These are phyloP conservation scores for Zychaea mexicana DNA, from an alignment of 371 early-diverging fungal genomes.

Conservation along the genomic window DNA sequence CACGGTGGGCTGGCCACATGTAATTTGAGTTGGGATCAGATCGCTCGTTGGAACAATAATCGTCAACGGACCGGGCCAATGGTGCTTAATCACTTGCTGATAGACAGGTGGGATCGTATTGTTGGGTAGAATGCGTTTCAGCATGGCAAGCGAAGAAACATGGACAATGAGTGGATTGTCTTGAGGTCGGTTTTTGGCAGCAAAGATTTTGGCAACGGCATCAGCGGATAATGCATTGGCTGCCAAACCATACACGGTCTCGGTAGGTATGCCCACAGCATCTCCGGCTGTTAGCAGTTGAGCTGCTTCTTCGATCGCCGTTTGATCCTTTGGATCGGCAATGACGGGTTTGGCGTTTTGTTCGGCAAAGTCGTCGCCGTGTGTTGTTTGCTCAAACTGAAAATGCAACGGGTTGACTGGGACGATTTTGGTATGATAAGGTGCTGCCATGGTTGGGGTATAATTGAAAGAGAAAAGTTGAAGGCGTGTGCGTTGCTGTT, in stretches of 20 bases:
- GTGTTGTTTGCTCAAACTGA: conserved; percentile 1
- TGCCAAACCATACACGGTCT: conserved; percentile 99
- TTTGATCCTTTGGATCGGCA: conserved; percentile 21
- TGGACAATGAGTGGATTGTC: conserved; percentile 99
- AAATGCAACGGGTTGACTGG: conserved; percentile 19
- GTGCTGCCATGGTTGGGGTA: conserved; percentile 1
- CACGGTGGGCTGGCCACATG: conserved; percentile 88
- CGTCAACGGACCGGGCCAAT: conserved; percentile 99
- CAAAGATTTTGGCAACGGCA: conserved; percentile 86
- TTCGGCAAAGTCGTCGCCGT: neutral
- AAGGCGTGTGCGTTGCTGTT: neutral
- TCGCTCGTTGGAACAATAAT: conserved; percentile 83
- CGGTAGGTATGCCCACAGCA: conserved; percentile 97
- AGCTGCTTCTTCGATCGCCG: conserved; percentile 50
- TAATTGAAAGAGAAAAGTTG: neutral
- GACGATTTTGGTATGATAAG: conserved; percentile 5
- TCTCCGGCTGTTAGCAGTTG: conserved; percentile 46
- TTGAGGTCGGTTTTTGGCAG: conserved; percentile 92
- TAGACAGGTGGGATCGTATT: conserved; percentile 68
- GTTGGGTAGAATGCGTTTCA: conserved; percentile 67
- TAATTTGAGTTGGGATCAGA: conserved; percentile 75
- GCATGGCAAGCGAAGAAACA: conserved; percentile 91
- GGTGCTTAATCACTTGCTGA: conserved; percentile 60
- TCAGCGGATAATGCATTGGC: conserved; percentile 81
- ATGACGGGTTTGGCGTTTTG: conserved; percentile 27